These are phyloP conservation scores for Rhodocollybia butyracea DNA, from an alignment of 768 basidiomycete species.

Conservation along the genomic window DNA sequence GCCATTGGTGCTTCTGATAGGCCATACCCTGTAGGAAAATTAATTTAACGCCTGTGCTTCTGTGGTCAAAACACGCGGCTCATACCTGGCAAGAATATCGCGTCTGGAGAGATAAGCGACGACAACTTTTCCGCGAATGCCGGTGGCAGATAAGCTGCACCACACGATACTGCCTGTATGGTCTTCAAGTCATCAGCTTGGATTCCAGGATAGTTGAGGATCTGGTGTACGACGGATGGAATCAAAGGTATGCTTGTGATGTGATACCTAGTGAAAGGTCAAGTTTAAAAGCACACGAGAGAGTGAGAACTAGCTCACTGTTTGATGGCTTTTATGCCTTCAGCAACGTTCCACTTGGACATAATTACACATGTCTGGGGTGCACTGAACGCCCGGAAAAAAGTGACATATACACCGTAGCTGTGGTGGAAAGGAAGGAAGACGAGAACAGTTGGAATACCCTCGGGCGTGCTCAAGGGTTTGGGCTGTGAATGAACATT, in stretches of 20 bases:
- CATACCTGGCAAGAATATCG: slow-evolving; percentile 42
- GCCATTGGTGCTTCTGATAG: slow-evolving; percentile 63
- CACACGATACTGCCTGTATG: slow-evolving; percentile 40
- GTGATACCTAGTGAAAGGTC: slow-evolving; percentile 40
- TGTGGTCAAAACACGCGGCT: slow-evolving; percentile 7
- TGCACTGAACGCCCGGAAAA: slow-evolving; percentile 43
- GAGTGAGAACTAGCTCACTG: slow-evolving; percentile 39
- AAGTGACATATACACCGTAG: slow-evolving; percentile 52
- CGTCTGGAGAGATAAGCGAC: slow-evolving; percentile 29
- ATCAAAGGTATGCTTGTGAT: slow-evolving; percentile 48
- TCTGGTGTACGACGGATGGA: slow-evolving; percentile 63
- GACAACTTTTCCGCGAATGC: slow-evolving; percentile 42
- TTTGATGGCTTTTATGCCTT: slow-evolving; percentile 49
- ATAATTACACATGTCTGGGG: slow-evolving; percentile 52
- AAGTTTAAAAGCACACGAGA: not conserved
- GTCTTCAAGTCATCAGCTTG: slow-evolving; percentile 51
- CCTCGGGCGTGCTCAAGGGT: slow-evolving; percentile 37
- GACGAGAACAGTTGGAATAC: slow-evolving; percentile 45
- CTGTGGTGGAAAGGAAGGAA: slow-evolving; percentile 68
- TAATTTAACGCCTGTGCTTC: not conserved
- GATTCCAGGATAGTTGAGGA: slow-evolving; percentile 53
- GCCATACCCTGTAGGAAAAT: slow-evolving; percentile 57
- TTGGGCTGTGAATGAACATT: slow-evolving; percentile 36
- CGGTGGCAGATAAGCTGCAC: slow-evolving; percentile 69
- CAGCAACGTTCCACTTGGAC: slow-evolving; percentile 54